Conservation (phyloP, 805 yeast species). For the Suhomyces faveliae region DNA sequence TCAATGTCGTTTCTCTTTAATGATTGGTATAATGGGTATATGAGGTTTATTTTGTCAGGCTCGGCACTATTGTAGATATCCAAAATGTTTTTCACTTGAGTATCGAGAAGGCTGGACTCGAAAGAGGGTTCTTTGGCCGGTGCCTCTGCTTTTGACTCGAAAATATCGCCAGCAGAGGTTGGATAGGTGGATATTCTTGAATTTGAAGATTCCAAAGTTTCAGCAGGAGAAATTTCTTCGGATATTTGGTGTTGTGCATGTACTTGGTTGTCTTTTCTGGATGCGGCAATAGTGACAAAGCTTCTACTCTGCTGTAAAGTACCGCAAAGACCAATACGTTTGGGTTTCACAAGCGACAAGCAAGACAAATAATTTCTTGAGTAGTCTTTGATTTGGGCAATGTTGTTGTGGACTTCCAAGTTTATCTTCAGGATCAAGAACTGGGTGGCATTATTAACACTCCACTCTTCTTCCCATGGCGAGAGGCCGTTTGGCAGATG, state of each 20-base stretch:
- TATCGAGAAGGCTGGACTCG: constrained; percentile 17
- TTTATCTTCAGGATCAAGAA: constrained; percentile 33
- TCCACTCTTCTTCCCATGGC: constrained; percentile 1
- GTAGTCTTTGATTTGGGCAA: constrained; percentile 22
- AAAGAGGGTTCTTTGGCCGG: constrained; percentile 12
- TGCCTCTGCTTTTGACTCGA: background rate
- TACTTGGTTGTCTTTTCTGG: background rate
- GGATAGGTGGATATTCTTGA: background rate
- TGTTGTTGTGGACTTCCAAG: constrained; percentile 27
- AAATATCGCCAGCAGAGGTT: background rate
- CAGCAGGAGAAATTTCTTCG: background rate
- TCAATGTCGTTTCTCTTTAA: constrained; percentile 34
- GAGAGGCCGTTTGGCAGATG: background rate
- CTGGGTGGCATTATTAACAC: constrained; percentile 6
- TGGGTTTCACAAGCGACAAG: constrained; percentile 15
- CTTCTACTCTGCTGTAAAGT: constrained; percentile 1
- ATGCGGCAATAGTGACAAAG: constrained; percentile 5
- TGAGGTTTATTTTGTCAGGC: constrained; percentile 27
- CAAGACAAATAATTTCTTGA: constrained; percentile 23
- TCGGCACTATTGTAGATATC: constrained; percentile 14
- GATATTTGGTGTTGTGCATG: background rate
- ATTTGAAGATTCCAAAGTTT: background rate
- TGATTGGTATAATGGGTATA: constrained; percentile 43
- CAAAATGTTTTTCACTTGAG: constrained; percentile 21
- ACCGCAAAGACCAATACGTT: constrained; percentile 3